Conservation (phyloP, 805 yeast species). For the Gaillardinia entomophila region DNA sequence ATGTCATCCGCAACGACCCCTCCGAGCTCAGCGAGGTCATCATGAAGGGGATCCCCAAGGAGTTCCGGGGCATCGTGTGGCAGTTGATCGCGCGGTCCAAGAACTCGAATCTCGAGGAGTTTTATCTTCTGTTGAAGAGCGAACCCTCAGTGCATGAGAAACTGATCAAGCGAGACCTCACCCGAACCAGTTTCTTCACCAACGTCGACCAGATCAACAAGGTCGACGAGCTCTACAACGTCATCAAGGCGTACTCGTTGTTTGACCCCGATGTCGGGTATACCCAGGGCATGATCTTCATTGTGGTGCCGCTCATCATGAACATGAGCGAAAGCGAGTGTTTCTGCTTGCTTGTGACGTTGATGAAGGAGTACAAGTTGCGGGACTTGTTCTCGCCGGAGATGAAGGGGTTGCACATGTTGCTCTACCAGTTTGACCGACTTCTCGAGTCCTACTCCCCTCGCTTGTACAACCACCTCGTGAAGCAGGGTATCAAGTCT, state of each 20-base stretch:
- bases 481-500: slow-evolving; percentile 81
- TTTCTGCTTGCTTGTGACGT: slow-evolving; percentile 69
- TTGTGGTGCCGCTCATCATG: slow-evolving; percentile 77
- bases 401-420: slow-evolving; percentile 88
- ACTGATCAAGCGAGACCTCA: slow-evolving; percentile 73
- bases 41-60: slow-evolving; percentile 75
- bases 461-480: slow-evolving; percentile 63
- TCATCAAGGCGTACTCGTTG: slow-evolving; percentile 78
- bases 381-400: slow-evolving; percentile 76
- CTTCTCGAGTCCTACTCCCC: slow-evolving; percentile 76
- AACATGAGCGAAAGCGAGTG: slow-evolving; percentile 81
- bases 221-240: slow-evolving; percentile 59
- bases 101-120: slow-evolving; percentile 54
- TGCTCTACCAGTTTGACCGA: slow-evolving; percentile 86
- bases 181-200: slow-evolving; percentile 79
- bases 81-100: slow-evolving; percentile 81
- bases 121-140: slow-evolving; percentile 46
- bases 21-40: slow-evolving; percentile 56
- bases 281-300: slow-evolving; percentile 97
- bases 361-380: slow-evolving; percentile 83
- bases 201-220: slow-evolving; percentile 48
- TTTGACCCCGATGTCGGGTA: slow-evolving; percentile 93
- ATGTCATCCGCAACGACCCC: slow-evolving; percentile 58
- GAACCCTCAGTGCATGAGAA: slow-evolving; percentile 60
- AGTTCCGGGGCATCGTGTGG: slow-evolving; percentile 88